phyloP scores from a whole-genome alignment of 495 filamentous ascomycete genomes.

The Podospora sp. region DNA sequence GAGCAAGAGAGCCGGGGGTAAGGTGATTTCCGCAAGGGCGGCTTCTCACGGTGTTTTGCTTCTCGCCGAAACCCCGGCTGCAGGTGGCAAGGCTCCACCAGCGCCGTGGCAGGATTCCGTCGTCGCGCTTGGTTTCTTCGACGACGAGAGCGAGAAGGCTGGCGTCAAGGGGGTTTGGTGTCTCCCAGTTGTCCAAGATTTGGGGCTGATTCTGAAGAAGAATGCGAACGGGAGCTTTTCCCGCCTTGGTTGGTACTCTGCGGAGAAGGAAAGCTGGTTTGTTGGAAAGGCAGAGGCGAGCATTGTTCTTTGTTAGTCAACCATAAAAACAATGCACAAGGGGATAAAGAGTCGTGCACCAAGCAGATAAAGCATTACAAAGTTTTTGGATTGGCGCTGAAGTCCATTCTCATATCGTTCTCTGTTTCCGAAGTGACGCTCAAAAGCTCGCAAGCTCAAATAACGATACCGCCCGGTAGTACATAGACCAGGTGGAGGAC shows the following conservation, averaged over 20 bases:
- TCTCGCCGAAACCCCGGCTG: background rate
- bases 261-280: constrained; percentile 3
- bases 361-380: too few relatives aligned
- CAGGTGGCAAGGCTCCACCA: background rate
- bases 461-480: too few relatives aligned
- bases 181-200: constrained; percentile 6
- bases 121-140: constrained; percentile 11
- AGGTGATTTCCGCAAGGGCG: background rate
- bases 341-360: too few relatives aligned
- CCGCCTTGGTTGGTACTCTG: background rate
- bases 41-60: constrained; percentile 4
- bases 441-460: too few relatives aligned
- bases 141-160: constrained; percentile 6
- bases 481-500: too few relatives aligned
- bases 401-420: too few relatives aligned
- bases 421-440: too few relatives aligned
- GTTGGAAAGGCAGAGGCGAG: background rate
- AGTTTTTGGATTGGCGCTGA: too few relatives aligned
- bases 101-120: background rate
- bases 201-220: constrained; percentile 13
- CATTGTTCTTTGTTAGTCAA: constrained; percentile 8
- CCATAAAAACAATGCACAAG: too few relatives aligned
- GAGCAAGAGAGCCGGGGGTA: background rate
- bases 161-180: constrained; percentile 9
- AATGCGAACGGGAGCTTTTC: constrained; percentile 6